Base-by-base conservation (phyloP, 139 green algal species). In the Desmodesmus armatus region DNA sequence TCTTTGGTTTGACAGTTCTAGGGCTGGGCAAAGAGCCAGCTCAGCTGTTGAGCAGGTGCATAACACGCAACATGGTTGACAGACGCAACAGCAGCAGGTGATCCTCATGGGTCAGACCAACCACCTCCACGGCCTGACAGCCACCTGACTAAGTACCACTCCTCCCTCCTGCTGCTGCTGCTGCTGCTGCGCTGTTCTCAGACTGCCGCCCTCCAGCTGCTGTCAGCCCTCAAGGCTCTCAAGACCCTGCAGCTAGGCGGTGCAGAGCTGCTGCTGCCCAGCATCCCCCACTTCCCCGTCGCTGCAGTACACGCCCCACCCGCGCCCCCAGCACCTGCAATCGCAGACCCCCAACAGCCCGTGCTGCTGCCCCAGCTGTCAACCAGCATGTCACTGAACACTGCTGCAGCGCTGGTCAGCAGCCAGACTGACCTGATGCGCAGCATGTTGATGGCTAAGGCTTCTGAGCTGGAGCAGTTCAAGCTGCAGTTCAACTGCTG, bases 401-500 rank as follows among this genome's bases (percentile, higher is more conserved):
- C n/a, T n/a, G 13, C 11, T 63, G 43, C 72, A 63, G 27, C 41
- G 72, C 35, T 17, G 31, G 37, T n/a, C 67, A 55, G 1, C 5
- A 23, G 23, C 40, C 33, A 25, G 40, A 27, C 70, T n/a, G 78
- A 74, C n/a, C 66, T 66, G 41, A 74, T 84, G 78, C 65, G 78
- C 6, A 33, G 21, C 11, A 43, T 84, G 60, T n/a, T 84, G n/a
- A n/a, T 11, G 27, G 78, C 40, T 1, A 66, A 53, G 40, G 27
- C 21, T 17, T 17, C 27, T 2, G 27, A 70, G 39, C 11, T 84
- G 78, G 31, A 84, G 5, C 51, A 33, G 2, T 75, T 84, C 78
- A 84, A 84, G 78, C 62, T 84, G 41, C 78, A 75, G 78, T 84
- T 84, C 78, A 84, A 84, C 78, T 84, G 78, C 78, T 84, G 78